Percentiles rank a stretch among this genome's conserved stretches.
phyloP scores from a whole-genome alignment of 768 basidiomycete species.

The Naematelia aurantialba region DNA sequence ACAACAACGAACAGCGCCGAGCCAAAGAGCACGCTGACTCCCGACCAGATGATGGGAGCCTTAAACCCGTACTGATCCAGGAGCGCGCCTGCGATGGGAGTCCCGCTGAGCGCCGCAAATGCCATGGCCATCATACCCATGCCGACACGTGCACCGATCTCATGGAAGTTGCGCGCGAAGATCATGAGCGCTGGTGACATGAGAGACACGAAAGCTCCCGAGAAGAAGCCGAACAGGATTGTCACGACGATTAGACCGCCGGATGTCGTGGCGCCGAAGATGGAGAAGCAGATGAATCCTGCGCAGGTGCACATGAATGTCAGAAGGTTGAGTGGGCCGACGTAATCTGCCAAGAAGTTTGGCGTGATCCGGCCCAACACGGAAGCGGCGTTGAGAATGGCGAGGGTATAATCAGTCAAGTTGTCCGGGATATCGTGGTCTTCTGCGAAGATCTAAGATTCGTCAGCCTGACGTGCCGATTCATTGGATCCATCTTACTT shows the following conservation, averaged over 20 bases:
- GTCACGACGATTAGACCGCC: slow-evolving; percentile 38
- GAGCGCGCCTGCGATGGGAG: slow-evolving; percentile 46
- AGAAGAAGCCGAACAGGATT: slow-evolving; percentile 42
- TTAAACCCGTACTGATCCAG: slow-evolving; percentile 33
- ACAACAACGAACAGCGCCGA: slow-evolving; percentile 5
- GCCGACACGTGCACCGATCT: slow-evolving; percentile 41
- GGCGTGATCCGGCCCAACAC: slow-evolving; percentile 29
- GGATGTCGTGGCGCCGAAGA: slow-evolving; percentile 26
- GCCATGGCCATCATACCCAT: slow-evolving; percentile 38
- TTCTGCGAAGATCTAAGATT: slow-evolving; percentile 22
- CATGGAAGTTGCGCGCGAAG: slow-evolving; percentile 28
- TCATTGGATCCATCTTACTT: slow-evolving; percentile 8
- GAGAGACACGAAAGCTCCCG: slow-evolving; percentile 36
- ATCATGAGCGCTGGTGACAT: slow-evolving; percentile 34
- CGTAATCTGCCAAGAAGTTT: slow-evolving; percentile 26
- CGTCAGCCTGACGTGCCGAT: neutral
- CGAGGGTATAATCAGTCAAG: slow-evolving; percentile 23
- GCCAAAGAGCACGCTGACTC: slow-evolving; percentile 14
- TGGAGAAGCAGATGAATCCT: slow-evolving; percentile 29
- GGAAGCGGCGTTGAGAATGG: slow-evolving; percentile 31
- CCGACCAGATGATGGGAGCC: slow-evolving; percentile 24
- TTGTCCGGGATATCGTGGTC: slow-evolving; percentile 13
- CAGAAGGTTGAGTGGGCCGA: slow-evolving; percentile 28
- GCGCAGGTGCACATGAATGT: slow-evolving; percentile 21
- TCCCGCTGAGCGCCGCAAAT: slow-evolving; percentile 36